These are phyloP conservation scores for Penicillium roqueforti DNA, from an alignment of 495 filamentous ascomycete species.

Conservation along the genomic window DNA sequence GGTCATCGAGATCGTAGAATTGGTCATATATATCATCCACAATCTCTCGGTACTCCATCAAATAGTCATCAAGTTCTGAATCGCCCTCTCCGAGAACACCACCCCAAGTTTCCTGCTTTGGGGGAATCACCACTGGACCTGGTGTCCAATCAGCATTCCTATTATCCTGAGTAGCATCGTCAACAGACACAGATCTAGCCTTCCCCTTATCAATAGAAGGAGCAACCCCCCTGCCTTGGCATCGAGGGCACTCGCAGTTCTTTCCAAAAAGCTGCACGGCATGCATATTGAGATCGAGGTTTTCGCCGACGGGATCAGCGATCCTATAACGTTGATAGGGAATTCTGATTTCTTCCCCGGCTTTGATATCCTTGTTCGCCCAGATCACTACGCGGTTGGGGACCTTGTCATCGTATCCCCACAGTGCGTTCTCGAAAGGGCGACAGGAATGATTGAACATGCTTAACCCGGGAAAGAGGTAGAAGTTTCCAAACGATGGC, in stretches of 20 bases:
- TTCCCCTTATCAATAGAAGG: background rate
- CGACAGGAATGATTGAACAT: conserved; percentile 34
- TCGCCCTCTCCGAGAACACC: background rate
- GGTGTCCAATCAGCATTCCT: background rate
- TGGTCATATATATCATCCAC: background rate
- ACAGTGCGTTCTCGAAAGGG: conserved; percentile 20
- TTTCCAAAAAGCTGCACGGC: background rate
- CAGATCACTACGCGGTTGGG: conserved; percentile 31
- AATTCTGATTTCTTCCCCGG: conserved; percentile 29
- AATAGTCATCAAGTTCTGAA: background rate
- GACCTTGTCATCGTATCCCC: conserved; percentile 22
- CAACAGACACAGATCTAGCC: background rate
- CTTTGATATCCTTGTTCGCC: conserved; percentile 21
- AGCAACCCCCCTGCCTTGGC: background rate
- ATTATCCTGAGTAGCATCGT: background rate
- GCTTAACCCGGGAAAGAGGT: conserved; percentile 32
- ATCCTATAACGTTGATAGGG: conserved; percentile 17
- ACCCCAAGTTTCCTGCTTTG: background rate
- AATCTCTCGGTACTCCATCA: background rate
- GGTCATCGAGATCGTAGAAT: background rate
- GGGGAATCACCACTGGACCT: background rate
- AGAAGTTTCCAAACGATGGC: conserved; percentile 24
- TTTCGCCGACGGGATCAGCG: background rate
- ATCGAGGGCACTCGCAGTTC: background rate
- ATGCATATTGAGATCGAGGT: background rate